phyloP scores from a whole-genome alignment of 2,329 filamentous ascomycete genomes.

The Colletotrichum spinosum region DNA sequence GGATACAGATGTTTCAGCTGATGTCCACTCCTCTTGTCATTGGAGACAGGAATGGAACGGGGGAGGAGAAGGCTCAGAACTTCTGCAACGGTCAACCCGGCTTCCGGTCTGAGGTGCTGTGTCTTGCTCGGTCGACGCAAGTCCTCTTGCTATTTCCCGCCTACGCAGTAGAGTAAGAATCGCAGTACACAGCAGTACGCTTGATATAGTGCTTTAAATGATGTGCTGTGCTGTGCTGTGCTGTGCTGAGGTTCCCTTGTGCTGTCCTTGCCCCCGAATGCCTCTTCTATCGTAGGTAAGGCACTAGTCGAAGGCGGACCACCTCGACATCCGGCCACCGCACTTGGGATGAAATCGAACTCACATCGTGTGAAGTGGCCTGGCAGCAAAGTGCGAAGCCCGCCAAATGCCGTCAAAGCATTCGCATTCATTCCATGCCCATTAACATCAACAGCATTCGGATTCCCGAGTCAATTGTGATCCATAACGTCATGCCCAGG shows the following conservation, averaged over 20 bases:
- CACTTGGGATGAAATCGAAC: constrained; percentile 19
- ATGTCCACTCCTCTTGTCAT: constrained; percentile 37
- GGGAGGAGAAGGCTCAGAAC: constrained; percentile 33
- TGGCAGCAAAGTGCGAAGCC: constrained; percentile 12
- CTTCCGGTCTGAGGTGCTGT: constrained; percentile 1
- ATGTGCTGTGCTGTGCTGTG: constrained; percentile 13
- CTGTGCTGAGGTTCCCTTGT: neutral
- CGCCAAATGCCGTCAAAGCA: constrained; percentile 9
- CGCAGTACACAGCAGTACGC: neutral
- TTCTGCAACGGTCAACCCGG: constrained; percentile 33
- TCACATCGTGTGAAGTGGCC: neutral
- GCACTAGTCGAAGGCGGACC: constrained; percentile 22
- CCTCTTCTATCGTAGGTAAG: neutral
- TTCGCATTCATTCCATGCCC: neutral
- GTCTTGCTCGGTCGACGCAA: too few species aligned
- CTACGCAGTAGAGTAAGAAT: too few species aligned
- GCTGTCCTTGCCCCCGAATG: neutral
- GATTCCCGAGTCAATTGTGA: too few species aligned
- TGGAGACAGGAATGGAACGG: constrained; percentile 37
- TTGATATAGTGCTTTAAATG: neutral
- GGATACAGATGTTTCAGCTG: constrained; percentile 37
- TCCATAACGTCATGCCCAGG: too few species aligned
- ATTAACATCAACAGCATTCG: too few species aligned
- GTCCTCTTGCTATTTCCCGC: too few species aligned
- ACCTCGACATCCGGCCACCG: constrained; percentile 32